Percentiles rank a stretch among this genome's conserved stretches.
phyloP scores from a whole-genome alignment of 176 grass and related monocot genomes.

The Carex littledalei region DNA sequence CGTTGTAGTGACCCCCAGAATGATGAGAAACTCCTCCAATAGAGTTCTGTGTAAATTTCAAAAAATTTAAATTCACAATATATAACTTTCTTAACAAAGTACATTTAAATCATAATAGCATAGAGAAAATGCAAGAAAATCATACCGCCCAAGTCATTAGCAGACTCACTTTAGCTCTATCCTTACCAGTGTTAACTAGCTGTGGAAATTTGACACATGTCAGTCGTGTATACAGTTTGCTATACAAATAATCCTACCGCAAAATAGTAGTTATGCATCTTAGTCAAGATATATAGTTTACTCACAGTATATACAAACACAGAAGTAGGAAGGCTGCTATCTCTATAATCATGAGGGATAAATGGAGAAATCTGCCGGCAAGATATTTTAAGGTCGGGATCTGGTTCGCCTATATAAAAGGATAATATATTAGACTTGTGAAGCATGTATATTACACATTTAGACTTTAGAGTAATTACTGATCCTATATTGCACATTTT shows the following conservation, averaged over 20 bases:
- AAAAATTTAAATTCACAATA: constrained; percentile 15
- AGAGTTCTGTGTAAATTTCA: constrained; percentile 64
- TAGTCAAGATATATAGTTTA: constrained; percentile 13
- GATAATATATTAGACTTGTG: constrained; percentile 25
- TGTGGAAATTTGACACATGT: constrained; percentile 38
- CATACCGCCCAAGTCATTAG: constrained; percentile 91
- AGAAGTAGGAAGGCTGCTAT: constrained; percentile 88
- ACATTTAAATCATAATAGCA: neutral
- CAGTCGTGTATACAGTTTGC: neutral
- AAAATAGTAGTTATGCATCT: neutral
- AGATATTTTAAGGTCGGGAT: constrained; percentile 93
- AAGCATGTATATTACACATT: constrained; percentile 1
- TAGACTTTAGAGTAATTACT: neutral
- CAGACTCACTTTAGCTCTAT: constrained; percentile 95
- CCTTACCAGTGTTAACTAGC: constrained; percentile 91
- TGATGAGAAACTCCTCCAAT: constrained; percentile 87
- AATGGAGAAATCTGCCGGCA: constrained; percentile 98
- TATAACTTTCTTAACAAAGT: constrained; percentile 18
- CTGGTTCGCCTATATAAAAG: constrained; percentile 70
- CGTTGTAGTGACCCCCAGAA: constrained; percentile 79
- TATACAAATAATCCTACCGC: constrained; percentile 7
- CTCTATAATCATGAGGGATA: constrained; percentile 90
- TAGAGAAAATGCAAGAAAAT: constrained; percentile 9
- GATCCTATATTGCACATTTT: neutral
- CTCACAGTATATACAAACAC: constrained; percentile 97